Evolutionary conservation across 192 early-diverging fungal genomes (phyloP), one percentile per base, ranked within the genome.

Genomic region (Mortierella claussenii): DNA sequence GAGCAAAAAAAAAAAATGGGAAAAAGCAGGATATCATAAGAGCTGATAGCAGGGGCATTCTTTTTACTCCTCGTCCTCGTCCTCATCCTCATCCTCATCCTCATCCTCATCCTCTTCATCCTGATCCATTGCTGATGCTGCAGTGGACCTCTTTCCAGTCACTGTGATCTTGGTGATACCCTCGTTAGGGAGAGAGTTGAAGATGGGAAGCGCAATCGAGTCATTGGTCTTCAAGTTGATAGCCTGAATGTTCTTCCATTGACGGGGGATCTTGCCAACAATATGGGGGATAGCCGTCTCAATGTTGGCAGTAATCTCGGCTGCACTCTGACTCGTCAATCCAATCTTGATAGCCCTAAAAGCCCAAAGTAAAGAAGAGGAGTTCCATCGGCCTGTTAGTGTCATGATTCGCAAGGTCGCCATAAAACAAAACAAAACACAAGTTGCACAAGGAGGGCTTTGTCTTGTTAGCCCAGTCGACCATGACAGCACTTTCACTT

Each of bases 191-290:
- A 91, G 78, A 12, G 88, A 81, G 69, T 90, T 90, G 80, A 85
- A 97, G 43, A 99, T 81, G 3, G 97, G 97, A 63, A 99, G 84
- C 31, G 90, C 85, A 17, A 87, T 79, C 11, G 95, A 95, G 13
- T 87, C 84, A 46, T 80, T 85, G 9, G 93, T 91, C 82, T 97
- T 97, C 82, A 99, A 81, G 37, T 88, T 79, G 47, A 99, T 85
- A 11, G 94, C 88, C 76, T 90, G 92, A 58, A 99, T 87, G 81
- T 95, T 96, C 36, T 86, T 80, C 90, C 93, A 95, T 45, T 89
- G 85, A 60, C 90, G 84, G 10, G 93, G 90, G 40, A 96, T 81
- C 59, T 87, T 86, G 24, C 84, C 81, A 15, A 89, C 80, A 57
- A 96, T 83, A 20, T 55, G 63, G 1, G 88, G 78, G 18, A 92